phyloP scores from a whole-genome alignment of 495 filamentous ascomycete genomes.

The Neurospora hispaniola region DNA sequence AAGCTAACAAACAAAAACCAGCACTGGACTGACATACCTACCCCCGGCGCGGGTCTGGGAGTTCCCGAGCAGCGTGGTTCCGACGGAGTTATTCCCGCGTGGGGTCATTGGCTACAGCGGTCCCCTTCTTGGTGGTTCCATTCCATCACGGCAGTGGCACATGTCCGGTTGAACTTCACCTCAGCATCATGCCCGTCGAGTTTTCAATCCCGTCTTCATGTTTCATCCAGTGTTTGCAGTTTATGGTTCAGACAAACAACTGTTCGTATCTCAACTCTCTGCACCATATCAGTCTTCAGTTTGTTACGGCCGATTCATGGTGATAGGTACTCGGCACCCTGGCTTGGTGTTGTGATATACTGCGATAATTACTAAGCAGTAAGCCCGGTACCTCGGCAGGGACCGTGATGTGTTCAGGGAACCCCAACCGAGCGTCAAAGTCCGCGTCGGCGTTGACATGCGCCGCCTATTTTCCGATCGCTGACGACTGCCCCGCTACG shows the following conservation, averaged over 20 bases:
- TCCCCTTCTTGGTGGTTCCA: not conserved
- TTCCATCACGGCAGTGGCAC: not conserved
- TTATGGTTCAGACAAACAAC: not conserved
- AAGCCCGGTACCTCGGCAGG: not conserved
- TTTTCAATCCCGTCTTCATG: not conserved
- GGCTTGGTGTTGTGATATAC: not conserved
- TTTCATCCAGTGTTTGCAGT: not conserved
- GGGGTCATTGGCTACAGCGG: not conserved
- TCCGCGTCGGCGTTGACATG: not conserved
- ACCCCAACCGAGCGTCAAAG: not conserved
- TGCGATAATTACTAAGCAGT: not conserved
- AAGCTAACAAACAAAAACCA: too few species aligned
- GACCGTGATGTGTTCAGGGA: not conserved
- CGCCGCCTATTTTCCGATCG: not conserved
- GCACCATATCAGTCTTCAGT: too few species aligned
- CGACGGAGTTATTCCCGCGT: not conserved
- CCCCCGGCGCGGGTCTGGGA: not conserved
- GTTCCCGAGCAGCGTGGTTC: not conserved
- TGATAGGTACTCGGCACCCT: not conserved
- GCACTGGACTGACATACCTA: not conserved
- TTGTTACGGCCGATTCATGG: not conserved
- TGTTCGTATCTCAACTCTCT: too few species aligned
- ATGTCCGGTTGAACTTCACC: not conserved
- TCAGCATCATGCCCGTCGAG: not conserved
- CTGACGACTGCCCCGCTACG: not conserved